These are phyloP conservation scores for Suillus subalutaceus DNA, from an alignment of 768 basidiomycete genomes.

Conservation along the genomic window DNA sequence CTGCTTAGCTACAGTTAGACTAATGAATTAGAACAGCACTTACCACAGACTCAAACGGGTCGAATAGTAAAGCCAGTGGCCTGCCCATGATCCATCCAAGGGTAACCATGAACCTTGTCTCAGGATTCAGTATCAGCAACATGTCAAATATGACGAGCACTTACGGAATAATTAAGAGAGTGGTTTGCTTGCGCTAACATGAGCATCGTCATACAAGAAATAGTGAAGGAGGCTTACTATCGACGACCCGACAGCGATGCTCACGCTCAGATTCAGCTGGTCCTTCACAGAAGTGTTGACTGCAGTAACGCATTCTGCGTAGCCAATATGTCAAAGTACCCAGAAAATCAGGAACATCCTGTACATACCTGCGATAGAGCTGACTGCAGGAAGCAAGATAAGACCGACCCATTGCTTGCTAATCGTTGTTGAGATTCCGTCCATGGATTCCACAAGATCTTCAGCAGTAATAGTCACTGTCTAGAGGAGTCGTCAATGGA, in stretches of 20 bases:
- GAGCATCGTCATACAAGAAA: background rate
- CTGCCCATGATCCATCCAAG: conserved; percentile 85
- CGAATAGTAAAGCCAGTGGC: conserved; percentile 80
- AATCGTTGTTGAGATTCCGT: conserved; percentile 69
- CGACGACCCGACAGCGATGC: conserved; percentile 81
- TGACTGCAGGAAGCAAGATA: conserved; percentile 85
- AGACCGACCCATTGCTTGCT: conserved; percentile 89
- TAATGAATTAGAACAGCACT: conserved; percentile 20
- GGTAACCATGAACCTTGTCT: conserved; percentile 63
- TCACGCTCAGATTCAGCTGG: conserved; percentile 80
- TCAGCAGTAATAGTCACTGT: conserved; percentile 66
- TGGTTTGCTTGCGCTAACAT: conserved; percentile 61
- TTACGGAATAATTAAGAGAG: conserved; percentile 83
- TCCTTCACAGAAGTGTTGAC: conserved; percentile 87
- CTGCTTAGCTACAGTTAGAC: conserved; percentile 15
- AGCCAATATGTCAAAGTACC: conserved; percentile 1
- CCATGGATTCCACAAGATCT: conserved; percentile 82
- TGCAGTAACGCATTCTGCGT: conserved; percentile 82
- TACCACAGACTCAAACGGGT: conserved; percentile 84
- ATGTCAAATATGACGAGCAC: conserved; percentile 24
- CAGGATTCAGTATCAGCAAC: conserved; percentile 3
- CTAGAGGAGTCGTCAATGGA: conserved; percentile 24
- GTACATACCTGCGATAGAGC: conserved; percentile 70
- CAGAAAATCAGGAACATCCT: background rate
- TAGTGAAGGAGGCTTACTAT: conserved; percentile 49